Evolutionary conservation across 345 rosid genomes (phyloP).

Genomic region (Noccaea caerulescens): DNA sequence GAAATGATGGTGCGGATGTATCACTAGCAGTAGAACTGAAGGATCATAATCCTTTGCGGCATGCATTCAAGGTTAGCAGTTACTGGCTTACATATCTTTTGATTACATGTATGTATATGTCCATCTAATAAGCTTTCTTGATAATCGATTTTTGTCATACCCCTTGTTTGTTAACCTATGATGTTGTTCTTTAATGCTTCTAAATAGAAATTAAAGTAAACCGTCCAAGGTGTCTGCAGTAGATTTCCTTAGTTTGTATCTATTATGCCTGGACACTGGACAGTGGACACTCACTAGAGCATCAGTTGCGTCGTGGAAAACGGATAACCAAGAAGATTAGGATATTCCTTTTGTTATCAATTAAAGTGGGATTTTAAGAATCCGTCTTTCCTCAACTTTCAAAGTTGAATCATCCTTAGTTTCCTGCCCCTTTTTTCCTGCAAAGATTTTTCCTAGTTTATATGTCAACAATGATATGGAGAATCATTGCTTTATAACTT

Average conservation of each 20-base stretch:
- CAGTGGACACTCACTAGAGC: background rate
- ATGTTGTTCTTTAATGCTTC: conserved; percentile 24
- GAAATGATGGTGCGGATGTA: conserved; percentile 76
- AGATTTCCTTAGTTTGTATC: conserved; percentile 7
- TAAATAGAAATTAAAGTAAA: background rate
- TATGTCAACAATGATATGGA: conserved; percentile 35
- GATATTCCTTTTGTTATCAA: conserved; percentile 13
- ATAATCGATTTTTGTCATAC: background rate
- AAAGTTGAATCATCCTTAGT: conserved; percentile 11
- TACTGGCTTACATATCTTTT: conserved; percentile 9
- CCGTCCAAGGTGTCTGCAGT: conserved; percentile 8
- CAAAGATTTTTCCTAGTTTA: background rate
- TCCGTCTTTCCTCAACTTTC: background rate
- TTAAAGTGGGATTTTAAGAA: conserved; percentile 6
- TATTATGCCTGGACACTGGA: conserved; percentile 12
- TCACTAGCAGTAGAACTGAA: conserved; percentile 82
- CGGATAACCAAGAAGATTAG: conserved; percentile 27
- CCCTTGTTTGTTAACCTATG: conserved; percentile 11
- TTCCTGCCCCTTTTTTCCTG: conserved; percentile 14
- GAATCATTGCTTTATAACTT: conserved; percentile 26
- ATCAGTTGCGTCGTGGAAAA: conserved; percentile 9
- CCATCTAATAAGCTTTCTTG: conserved; percentile 20
- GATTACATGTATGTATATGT: background rate
- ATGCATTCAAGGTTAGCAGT: conserved; percentile 79
- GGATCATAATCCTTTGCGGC: conserved; percentile 93